Evolutionary conservation across 108 stramenopile species (phyloP).

Genomic region (Epithemia pelagica): DNA sequence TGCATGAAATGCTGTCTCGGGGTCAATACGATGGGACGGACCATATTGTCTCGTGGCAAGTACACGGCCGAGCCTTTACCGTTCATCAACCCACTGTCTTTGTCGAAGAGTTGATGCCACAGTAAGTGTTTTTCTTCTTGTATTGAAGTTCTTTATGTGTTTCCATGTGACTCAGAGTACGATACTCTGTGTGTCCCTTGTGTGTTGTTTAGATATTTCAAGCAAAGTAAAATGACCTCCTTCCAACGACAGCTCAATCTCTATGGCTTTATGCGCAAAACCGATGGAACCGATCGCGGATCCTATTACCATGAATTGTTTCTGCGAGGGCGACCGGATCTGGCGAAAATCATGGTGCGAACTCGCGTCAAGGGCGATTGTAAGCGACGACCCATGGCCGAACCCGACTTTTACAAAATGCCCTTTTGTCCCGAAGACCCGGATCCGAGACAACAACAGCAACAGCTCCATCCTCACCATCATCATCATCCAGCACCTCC

Average conservation of each 20-base stretch:
- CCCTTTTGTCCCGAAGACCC: slow-evolving; percentile 10
- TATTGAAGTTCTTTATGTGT: background rate
- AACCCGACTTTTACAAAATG: slow-evolving; percentile 44
- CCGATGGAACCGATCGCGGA: slow-evolving; percentile 7
- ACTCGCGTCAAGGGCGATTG: slow-evolving; percentile 41
- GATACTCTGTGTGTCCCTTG: too few relatives aligned
- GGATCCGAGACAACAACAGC: background rate
- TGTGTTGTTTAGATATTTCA: slow-evolving; percentile 37
- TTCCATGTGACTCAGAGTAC: slow-evolving; percentile 2
- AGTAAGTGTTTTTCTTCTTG: slow-evolving; percentile 26
- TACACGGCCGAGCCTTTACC: slow-evolving; percentile 67
- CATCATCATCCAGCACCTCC: background rate
- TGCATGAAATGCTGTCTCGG: slow-evolving; percentile 50
- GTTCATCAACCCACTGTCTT: slow-evolving; percentile 63
- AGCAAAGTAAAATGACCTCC: slow-evolving; percentile 58
- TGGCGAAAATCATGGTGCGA: slow-evolving; percentile 44
- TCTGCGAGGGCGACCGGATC: slow-evolving; percentile 40
- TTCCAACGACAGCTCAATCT: slow-evolving; percentile 62
- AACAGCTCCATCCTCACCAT: background rate
- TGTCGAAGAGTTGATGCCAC: slow-evolving; percentile 69
- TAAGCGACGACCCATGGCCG: slow-evolving; percentile 21
- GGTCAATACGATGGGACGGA: slow-evolving; percentile 34
- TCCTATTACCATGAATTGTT: slow-evolving; percentile 75
- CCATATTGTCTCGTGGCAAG: slow-evolving; percentile 65
- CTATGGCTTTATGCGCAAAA: slow-evolving; percentile 9